Conservation (phyloP, 371 early-diverging fungal genomes). For the Zancudomyces culisetae region DNA sequence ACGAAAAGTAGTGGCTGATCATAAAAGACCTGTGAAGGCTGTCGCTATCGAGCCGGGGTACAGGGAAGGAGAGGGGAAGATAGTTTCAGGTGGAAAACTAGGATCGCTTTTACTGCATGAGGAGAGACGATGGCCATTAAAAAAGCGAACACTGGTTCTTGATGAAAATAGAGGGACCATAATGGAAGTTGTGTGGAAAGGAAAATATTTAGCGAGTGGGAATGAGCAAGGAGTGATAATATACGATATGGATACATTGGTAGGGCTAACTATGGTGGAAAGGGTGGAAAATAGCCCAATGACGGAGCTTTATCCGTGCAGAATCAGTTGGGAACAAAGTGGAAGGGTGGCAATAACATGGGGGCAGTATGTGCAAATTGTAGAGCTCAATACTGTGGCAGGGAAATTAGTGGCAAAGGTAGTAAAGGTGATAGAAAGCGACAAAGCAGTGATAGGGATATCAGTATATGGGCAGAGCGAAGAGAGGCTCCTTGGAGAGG, state of each 20-base stretch:
- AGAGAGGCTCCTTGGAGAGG: no score
- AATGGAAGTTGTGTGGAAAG: slow-evolving; percentile 64
- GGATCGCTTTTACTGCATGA: slow-evolving; percentile 67
- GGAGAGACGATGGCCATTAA: slow-evolving; percentile 22
- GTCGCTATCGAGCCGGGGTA: slow-evolving; percentile 78
- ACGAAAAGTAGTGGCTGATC: slow-evolving; percentile 28
- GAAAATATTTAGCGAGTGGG: slow-evolving; percentile 75
- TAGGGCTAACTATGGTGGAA: slow-evolving; percentile 13
- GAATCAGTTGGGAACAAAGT: slow-evolving; percentile 68
- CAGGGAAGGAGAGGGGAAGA: slow-evolving; percentile 40
- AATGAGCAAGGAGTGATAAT: slow-evolving; percentile 75
- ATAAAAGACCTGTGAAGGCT: slow-evolving; percentile 71
- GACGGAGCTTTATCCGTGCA: slow-evolving; percentile 69
- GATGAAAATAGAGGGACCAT: slow-evolving; percentile 78
- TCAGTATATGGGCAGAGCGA: no score
- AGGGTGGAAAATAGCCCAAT: slow-evolving; percentile 59
- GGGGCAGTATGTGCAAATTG: slow-evolving; percentile 80
- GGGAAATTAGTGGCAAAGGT: not conserved
- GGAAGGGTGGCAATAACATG: slow-evolving; percentile 68
- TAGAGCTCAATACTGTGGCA: slow-evolving; percentile 27
- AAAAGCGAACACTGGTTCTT: slow-evolving; percentile 48
- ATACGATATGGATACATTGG: slow-evolving; percentile 46
- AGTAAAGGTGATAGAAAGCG: not conserved
- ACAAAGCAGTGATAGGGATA: slow-evolving; percentile 1
- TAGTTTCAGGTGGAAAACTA: slow-evolving; percentile 79